Conservation (phyloP, 345 rosid genomes). For the Turnera subulata region DNA sequence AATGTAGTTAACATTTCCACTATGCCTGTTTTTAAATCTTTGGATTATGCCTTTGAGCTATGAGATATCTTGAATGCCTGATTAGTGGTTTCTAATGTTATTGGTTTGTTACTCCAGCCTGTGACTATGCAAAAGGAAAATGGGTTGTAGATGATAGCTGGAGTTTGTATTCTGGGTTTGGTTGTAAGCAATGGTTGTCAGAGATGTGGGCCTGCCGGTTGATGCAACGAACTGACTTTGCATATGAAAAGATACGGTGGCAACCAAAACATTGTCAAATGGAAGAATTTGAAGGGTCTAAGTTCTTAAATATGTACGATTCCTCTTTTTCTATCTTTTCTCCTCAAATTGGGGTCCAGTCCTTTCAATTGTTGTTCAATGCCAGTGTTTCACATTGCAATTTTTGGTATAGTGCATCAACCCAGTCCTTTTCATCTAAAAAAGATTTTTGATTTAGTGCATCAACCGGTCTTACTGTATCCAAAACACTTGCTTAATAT, state of each 20-base stretch:
- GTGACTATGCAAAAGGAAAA: conserved; percentile 83
- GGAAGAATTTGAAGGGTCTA: conserved; percentile 68
- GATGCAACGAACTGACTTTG: conserved; percentile 81
- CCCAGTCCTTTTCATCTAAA: no score
- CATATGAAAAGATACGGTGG: conserved; percentile 75
- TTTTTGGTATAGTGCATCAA: no score
- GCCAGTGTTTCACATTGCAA: neutral
- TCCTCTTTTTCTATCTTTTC: neutral
- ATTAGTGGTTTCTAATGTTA: conserved; percentile 7
- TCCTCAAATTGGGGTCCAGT: neutral
- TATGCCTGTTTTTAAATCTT: no score
- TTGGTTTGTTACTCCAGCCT: conserved; percentile 35
- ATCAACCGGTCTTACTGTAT: no score
- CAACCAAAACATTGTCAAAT: conserved; percentile 78
- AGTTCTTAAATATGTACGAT: conserved; percentile 67
- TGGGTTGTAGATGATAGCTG: conserved; percentile 76
- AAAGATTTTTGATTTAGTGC: no score
- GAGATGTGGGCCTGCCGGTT: conserved; percentile 90
- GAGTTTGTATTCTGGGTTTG: conserved; percentile 73
- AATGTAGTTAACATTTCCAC: no score
- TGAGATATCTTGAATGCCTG: no score
- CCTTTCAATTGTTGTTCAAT: neutral
- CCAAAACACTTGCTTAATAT: no score
- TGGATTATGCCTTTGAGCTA: no score
- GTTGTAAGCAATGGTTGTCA: conserved; percentile 89